Evolutionary conservation across 139 green algal species (phyloP).

Genomic region (Chlamydomonas schloesseri): DNA sequence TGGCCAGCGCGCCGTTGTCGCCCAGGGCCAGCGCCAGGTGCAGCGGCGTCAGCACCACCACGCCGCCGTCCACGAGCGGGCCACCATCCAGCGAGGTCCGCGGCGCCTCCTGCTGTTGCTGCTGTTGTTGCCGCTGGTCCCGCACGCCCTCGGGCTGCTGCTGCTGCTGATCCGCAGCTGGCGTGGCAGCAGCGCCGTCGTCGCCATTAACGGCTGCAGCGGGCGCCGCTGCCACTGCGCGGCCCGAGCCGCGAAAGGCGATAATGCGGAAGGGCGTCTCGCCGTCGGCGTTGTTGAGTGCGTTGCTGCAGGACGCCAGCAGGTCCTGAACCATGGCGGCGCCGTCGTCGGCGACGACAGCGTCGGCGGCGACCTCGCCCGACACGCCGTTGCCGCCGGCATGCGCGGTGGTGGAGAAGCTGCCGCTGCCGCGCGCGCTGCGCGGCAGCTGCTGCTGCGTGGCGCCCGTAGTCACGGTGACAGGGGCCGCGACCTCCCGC

Average conservation of each 20-base stretch:
- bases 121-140: background rate
- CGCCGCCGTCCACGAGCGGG: background rate
- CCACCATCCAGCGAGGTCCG: background rate
- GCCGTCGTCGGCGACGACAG: background rate
- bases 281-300: no score
- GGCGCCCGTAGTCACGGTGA: no score
- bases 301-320: background rate
- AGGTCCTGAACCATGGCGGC: background rate
- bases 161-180: background rate
- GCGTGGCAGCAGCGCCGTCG: no score
- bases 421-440: no score
- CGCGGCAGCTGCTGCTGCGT: no score
- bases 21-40: constrained; percentile 22
- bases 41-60: constrained; percentile 37
- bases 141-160: background rate
- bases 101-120: background rate
- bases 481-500: background rate
- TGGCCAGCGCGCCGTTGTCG: constrained; percentile 3
- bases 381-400: no score
- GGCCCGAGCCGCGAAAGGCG: background rate
- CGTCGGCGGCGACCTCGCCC: no score
- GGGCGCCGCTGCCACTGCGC: background rate
- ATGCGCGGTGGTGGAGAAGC: no score
- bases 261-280: constrained; percentile 11
- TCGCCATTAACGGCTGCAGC: no score